Evolutionary conservation across 441 rosid species (phyloP), one percentile per base, ranked within the genome.

Genomic region (Gossypium aridum): DNA sequence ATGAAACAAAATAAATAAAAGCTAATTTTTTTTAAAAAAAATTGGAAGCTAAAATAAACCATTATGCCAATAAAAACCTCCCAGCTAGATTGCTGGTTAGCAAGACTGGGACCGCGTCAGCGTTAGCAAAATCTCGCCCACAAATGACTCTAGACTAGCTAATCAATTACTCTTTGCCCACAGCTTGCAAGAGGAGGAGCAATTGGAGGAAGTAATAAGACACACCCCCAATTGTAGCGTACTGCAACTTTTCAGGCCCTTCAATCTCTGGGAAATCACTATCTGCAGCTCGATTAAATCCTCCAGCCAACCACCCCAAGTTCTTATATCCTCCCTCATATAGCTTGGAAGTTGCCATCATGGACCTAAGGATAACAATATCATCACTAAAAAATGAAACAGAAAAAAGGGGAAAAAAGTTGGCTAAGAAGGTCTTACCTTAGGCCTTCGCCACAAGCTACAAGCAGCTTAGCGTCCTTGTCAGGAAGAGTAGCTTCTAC

Each of bases 401-500:
- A 7, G 51, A 16, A 9, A 6, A 16, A 23, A 23, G 4, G 13
- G 9, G 20, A 5, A 14, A 2, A 3, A 14, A 14, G 14, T 10
- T 34, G 49, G 49, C 25, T 31, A 16, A 12, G 17, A 5, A 23
- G 31, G 13, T 25, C 76, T 84, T 26, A 92, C 98, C 97, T 87
- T 25, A 95, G 92, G 56, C 98, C 98, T 86, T 95, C 98, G 3
- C 99, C 98, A 72, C 97, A 71, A 4, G 89, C 98, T 26, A 93
- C 92, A 16, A 93, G 93, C 19, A 95, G 76, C 80, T 86, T 89
- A 23, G 85, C 55, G 14, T 83, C 77, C 85, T 89, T 89, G 70
- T 87, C 89, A 12, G 96, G 97, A 72, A 87, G 83, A 61, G 65
- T 71, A 22, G 83, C 78, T 59, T 87, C 83, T 8, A 93, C 94